A percentile compares a stretch with the other conserved stretches of the same genome.
These are phyloP conservation scores for Colletotrichum trifolii DNA, from an alignment of 2,329 filamentous ascomycete species.

Conservation along the genomic window DNA sequence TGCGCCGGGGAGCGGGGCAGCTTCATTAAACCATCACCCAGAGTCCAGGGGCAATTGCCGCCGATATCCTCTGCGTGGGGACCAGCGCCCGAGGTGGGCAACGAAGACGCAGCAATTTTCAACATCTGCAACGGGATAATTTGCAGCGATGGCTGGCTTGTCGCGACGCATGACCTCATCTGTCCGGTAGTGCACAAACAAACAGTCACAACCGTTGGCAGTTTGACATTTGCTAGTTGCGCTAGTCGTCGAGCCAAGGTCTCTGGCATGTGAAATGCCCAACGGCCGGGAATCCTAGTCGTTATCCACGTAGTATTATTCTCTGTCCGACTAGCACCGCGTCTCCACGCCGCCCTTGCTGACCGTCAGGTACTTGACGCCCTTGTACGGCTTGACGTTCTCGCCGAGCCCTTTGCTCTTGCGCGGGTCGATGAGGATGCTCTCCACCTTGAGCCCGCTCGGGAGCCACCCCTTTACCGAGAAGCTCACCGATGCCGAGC, in stretches of 20 bases:
- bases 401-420: slow-evolving; percentile 89
- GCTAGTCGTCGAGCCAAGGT: slow-evolving; percentile 21
- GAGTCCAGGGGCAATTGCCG: slow-evolving; percentile 24
- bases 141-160: too few species aligned
- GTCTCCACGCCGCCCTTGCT: slow-evolving; percentile 74
- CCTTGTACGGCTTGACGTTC: slow-evolving; percentile 93
- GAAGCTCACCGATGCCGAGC: slow-evolving; percentile 79
- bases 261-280: slow-evolving; percentile 21
- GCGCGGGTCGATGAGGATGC: slow-evolving; percentile 76
- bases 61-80: slow-evolving; percentile 8
- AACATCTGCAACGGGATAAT: too few species aligned
- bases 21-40: slow-evolving; percentile 12
- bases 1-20: slow-evolving; percentile 30
- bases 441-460: slow-evolving; percentile 75
- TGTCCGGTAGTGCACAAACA: not conserved
- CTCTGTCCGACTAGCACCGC: slow-evolving; percentile 57
- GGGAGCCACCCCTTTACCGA: slow-evolving; percentile 76
- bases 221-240: slow-evolving; percentile 11
- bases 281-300: slow-evolving; percentile 7
- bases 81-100: not conserved
- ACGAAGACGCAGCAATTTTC: not conserved
- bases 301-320: slow-evolving; percentile 23
- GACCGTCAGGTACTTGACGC: slow-evolving; percentile 93
- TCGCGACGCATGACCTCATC: too few species aligned
- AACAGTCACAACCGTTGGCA: not conserved